Percentiles rank a stretch among this genome's conserved stretches.
Conservation (phyloP, 2,329 filamentous ascomycete species). For the Alternaria arbusti region DNA sequence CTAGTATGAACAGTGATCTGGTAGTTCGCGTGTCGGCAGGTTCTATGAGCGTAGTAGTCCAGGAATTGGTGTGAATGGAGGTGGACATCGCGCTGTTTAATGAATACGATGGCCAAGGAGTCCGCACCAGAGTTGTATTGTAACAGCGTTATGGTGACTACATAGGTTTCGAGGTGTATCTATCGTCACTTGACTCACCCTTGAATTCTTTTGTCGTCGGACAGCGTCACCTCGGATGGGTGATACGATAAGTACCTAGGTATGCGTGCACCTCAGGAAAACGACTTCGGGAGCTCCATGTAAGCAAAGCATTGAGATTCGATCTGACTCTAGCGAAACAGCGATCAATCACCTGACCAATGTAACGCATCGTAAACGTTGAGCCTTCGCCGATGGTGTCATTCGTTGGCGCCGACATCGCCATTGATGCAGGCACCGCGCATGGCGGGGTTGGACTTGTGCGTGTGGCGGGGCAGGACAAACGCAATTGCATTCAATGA, state of each 20-base stretch:
- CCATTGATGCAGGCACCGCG: slow-evolving; percentile 13
- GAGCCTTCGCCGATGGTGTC: neutral
- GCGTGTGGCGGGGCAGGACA: slow-evolving; percentile 10
- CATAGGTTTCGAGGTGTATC: neutral
- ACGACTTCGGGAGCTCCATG: too few relatives aligned
- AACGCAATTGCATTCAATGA: neutral
- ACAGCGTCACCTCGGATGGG: neutral
- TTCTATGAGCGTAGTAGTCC: too few relatives aligned
- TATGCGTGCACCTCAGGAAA: too few relatives aligned
- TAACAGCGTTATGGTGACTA: neutral
- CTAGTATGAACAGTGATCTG: too few relatives aligned
- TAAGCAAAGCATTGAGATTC: neutral
- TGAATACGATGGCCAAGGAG: neutral
- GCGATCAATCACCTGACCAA: neutral
- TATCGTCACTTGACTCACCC: neutral
- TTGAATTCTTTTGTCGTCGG: neutral
- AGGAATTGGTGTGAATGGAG: neutral
- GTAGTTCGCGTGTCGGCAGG: neutral
- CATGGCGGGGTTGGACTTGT: slow-evolving; percentile 6
- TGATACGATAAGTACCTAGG: neutral
- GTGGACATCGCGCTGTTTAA: neutral
- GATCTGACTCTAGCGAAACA: neutral
- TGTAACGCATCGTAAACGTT: too few relatives aligned
- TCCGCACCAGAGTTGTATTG: neutral
- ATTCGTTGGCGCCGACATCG: slow-evolving; percentile 12